Conservation (phyloP, 1,284 basidiomycete species). For the Singerocomus rubriflavus region DNA sequence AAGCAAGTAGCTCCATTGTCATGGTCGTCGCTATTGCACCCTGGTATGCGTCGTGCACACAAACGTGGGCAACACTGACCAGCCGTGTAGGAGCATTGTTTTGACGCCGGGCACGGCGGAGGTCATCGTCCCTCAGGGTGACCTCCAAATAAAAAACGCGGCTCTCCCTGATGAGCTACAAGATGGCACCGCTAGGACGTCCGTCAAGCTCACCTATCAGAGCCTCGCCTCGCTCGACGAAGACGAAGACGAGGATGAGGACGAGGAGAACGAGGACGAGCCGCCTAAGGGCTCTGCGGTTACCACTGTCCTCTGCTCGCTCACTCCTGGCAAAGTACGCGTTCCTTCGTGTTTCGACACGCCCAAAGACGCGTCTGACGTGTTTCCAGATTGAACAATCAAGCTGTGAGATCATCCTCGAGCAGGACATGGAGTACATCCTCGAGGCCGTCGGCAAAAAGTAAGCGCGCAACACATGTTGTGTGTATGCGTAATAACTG, state of each 20-base stretch:
- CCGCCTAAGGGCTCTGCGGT: constrained; percentile 38
- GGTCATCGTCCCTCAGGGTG: constrained; percentile 61
- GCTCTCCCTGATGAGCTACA: constrained; percentile 74
- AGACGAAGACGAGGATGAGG: constrained; percentile 47
- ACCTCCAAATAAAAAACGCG: constrained; percentile 83
- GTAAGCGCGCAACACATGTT: constrained; percentile 39
- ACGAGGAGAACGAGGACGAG: constrained; percentile 48
- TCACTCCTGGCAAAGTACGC: constrained; percentile 71
- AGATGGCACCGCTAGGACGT: constrained; percentile 65
- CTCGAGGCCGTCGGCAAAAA: constrained; percentile 86
- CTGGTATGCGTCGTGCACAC: constrained; percentile 45
- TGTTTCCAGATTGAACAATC: constrained; percentile 73
- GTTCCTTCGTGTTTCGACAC: constrained; percentile 5
- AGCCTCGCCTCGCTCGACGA: constrained; percentile 38
- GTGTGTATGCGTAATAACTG: not conserved
- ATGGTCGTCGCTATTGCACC: constrained; percentile 62
- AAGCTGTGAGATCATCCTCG: constrained; percentile 71
- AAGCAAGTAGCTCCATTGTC: constrained; percentile 36
- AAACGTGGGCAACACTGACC: constrained; percentile 2
- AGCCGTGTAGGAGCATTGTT: constrained; percentile 51
- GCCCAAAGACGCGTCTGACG: constrained; percentile 8
- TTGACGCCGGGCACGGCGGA: constrained; percentile 63
- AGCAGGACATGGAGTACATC: constrained; percentile 63
- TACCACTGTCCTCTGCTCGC: constrained; percentile 59
- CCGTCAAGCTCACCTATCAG: constrained; percentile 76